Evolutionary conservation across 495 filamentous ascomycete species (phyloP), one percentile per base, ranked within the genome.

Genomic region (Talaromyces thailandensis): DNA sequence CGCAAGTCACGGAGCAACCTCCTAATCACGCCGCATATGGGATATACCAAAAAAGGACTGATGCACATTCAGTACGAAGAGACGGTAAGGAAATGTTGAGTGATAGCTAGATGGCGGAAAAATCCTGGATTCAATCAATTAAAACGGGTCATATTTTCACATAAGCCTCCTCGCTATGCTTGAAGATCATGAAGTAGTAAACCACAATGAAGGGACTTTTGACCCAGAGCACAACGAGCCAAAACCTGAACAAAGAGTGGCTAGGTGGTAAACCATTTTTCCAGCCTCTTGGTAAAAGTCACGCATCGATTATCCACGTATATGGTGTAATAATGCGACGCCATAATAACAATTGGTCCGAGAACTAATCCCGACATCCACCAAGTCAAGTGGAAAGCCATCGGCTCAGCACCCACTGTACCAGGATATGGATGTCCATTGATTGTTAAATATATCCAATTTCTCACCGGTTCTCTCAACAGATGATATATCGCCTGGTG

Each of bases 21-120:
- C 2, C 64, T 89, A 29, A 61, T 88, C 62, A 86, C 82, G 11
- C 87, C 87, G 43, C 87, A 89, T 73, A 88, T 86, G 81, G 87
- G 86, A 0, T 90, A 89, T 70, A 86, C 86, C 0, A 82, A 87
- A 53, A 75, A 79, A 51, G 76, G 73, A 2, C 78, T 70, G 9
- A 76, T 89, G 58, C 68, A 72, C 51, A 75, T 63, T n/a, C 86
- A 82, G 83, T 87, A 88, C 72, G 76, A 83, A 56, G 78, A 84
- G 66, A 79, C 83, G 62, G 81, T 81, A 4, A n/a, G 82, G 85
- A 67, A 86, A 84, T 68, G 67, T 87, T 25, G 70, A 80, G 73
- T 72, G 75, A 21, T 88, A 82, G 81, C 65, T 80, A 55, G 75
- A 76, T 51, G 84, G 84, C 0, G 77, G 85, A 69, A 69, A 76